Evolutionary conservation across 768 basidiomycete species (phyloP), one percentile per base, ranked within the genome.

Genomic region (Phaeolepiota aurea): DNA sequence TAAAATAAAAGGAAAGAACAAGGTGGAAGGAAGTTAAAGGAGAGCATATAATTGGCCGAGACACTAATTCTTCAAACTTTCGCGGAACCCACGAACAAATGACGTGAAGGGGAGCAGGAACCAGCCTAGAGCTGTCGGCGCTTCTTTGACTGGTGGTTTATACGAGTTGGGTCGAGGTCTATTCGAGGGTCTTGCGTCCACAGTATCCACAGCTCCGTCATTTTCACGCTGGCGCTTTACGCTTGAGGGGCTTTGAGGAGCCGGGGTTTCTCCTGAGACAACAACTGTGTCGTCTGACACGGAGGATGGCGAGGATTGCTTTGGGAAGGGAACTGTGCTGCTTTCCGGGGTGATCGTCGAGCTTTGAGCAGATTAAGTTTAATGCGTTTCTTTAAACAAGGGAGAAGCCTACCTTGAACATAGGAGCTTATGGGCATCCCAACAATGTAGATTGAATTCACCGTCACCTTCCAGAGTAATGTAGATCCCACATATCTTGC

Each of bases 41-140:
- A 25, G 30, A 47, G 46, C 19, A 43, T 42, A 50, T 40, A 7
- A 28, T 28, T 28, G 7, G 7, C n/a, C 7, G 25, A n/a, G 7
- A 7, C 7, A 28, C 7, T n/a, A 7, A n/a, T 28, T 28, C 25
- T 28, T 59, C 47, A 80, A 56, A 51, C 77, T 76, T 58, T 82
- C 79, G 48, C 72, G 73, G 61, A 85, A 82, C 14, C 81, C 82
- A 46, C 74, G 71, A 41, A 78, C 65, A 54, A 85, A 82, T 4
- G 76, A 74, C 52, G 72, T 69, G 57, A 82, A 65, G 3, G 82
- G 81, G 30, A 74, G 61, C 56, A 75, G 58, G 50, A 83, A 66
- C 81, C 77, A 82, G 22, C 73, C 74, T 40, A 77, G 52, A 22
- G 69, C 47, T 32, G 63, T 62, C n/a, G 74, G 70, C 4, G 64